Percentiles rank a stretch among this genome's conserved stretches.
phyloP scores from a whole-genome alignment of 768 basidiomycete genomes.

The Crassisporium funariophilum region DNA sequence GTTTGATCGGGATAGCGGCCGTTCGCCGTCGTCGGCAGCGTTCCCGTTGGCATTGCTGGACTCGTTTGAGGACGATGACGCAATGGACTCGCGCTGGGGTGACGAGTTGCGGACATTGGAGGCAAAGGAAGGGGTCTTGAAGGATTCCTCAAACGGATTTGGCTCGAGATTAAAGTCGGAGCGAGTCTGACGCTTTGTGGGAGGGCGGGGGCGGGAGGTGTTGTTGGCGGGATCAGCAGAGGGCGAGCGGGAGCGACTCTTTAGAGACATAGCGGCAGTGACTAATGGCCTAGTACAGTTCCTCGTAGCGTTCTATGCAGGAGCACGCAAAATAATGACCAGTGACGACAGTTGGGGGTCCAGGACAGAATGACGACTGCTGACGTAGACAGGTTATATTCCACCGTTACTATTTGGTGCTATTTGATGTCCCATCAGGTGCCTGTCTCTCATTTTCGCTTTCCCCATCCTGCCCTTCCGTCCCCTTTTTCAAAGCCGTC shows the following conservation, averaged over 20 bases:
- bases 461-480: conserved; percentile 18
- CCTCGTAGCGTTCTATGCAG: too few species aligned
- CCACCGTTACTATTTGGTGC: conserved; percentile 35
- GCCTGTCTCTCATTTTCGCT: conserved; percentile 25
- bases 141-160: conserved; percentile 96
- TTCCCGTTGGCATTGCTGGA: conserved; percentile 25
- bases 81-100: conserved; percentile 31
- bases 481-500: too few species aligned
- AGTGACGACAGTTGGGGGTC: conserved; percentile 37
- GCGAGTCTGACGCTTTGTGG: conserved; percentile 52
- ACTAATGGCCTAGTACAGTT: too few species aligned
- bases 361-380: conserved; percentile 50
- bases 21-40: conserved; percentile 18
- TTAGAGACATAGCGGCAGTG: conserved; percentile 40
- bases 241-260: conserved; percentile 38
- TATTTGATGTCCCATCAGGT: conserved; percentile 38
- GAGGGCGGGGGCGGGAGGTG: conserved; percentile 22
- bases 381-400: conserved; percentile 54
- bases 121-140: conserved; percentile 67
- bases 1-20: conserved; percentile 25
- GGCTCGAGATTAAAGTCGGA: conserved; percentile 79
- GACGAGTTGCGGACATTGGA: conserved; percentile 52
- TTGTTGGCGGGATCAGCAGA: conserved; percentile 13
- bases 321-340: too few species aligned
- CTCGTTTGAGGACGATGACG: conserved; percentile 33